Evolutionary conservation across 208 protist genomes (phyloP).

Genomic region (Leishmania arabica): DNA sequence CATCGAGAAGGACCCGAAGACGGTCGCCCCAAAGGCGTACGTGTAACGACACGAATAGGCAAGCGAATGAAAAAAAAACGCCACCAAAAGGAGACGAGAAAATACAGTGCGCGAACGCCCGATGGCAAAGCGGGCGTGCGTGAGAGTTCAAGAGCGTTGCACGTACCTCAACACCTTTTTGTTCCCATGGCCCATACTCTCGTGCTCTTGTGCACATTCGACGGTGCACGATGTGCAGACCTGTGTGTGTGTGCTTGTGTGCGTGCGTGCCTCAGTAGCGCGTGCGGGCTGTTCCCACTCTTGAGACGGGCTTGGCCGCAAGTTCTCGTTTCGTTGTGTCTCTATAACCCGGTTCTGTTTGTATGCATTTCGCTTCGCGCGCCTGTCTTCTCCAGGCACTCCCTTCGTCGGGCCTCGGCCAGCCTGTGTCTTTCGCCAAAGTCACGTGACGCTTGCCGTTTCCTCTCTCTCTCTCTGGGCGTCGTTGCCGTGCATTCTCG

Average conservation of each 20-base stretch:
- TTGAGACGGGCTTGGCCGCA: not conserved
- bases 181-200: not conserved
- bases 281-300: no score
- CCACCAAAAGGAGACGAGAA: not conserved
- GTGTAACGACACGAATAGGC: not conserved
- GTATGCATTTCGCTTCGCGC: not conserved
- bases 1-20: conserved; percentile 44
- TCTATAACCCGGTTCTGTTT: not conserved
- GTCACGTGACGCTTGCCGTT: not conserved
- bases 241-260: not conserved
- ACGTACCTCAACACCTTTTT: not conserved
- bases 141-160: not conserved
- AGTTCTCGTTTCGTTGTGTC: not conserved
- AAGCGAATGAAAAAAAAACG: not conserved
- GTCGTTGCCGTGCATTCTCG: not conserved
- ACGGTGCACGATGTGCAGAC: not conserved
- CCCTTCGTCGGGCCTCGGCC: not conserved
- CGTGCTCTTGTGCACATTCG: not conserved
- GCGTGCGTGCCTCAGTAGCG: not conserved
- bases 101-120: not conserved
- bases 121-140: not conserved
- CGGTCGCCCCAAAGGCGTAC: conserved; percentile 54
- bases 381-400: not conserved
- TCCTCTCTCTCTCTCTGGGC: not conserved
- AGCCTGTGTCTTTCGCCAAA: not conserved